Conservation (phyloP, 1,284 basidiomycete genomes). For the Dichomitus squalens region DNA sequence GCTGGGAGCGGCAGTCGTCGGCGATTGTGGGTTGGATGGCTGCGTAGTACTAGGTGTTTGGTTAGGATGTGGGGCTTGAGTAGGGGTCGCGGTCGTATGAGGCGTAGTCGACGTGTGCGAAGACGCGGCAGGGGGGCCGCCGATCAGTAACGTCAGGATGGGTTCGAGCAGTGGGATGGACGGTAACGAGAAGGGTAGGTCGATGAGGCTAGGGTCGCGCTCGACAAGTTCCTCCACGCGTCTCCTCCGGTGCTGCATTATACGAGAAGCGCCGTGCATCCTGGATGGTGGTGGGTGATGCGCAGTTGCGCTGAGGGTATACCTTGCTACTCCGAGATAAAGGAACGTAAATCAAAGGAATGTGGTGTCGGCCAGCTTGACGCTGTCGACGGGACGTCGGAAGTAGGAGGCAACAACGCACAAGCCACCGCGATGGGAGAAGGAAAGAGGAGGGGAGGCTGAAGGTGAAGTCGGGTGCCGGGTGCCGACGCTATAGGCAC, state of each 20-base stretch:
- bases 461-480: neutral
- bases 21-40: conserved; percentile 3
- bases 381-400: conserved; percentile 15
- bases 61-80: conserved; percentile 17
- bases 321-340: conserved; percentile 5
- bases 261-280: conserved; percentile 22
- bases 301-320: conserved; percentile 1
- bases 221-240: conserved; percentile 30
- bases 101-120: conserved; percentile 9
- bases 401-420: neutral
- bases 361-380: conserved; percentile 18
- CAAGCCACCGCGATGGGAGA: conserved; percentile 6
- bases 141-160: conserved; percentile 35
- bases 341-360: conserved; percentile 22
- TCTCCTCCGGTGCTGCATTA: conserved; percentile 20
- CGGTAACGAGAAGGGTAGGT: conserved; percentile 42
- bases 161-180: conserved; percentile 45
- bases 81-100: conserved; percentile 11
- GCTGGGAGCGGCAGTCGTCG: neutral
- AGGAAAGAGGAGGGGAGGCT: conserved; percentile 6
- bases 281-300: neutral
- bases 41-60: conserved; percentile 14
- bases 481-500: neutral
- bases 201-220: conserved; percentile 44
- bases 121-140: conserved; percentile 24